These are phyloP conservation scores for Boeremia exigua DNA, from an alignment of 2,329 filamentous ascomycete species.

Conservation along the genomic window DNA sequence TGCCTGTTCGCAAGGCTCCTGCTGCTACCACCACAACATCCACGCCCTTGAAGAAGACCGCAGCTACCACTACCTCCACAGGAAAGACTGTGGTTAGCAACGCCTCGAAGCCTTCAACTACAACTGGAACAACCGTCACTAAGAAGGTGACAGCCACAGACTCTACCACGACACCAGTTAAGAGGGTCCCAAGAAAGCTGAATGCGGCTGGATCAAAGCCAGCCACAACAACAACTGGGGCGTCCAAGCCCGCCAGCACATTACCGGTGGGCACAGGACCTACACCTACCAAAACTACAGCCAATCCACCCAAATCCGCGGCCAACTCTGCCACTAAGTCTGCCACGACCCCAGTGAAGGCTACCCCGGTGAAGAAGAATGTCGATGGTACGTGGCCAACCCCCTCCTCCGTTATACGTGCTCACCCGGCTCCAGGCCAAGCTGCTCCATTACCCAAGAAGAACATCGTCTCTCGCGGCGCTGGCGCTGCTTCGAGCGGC, in stretches of 20 bases:
- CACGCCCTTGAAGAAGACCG: slow-evolving; percentile 28
- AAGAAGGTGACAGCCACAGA: slow-evolving; percentile 3
- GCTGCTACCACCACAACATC: slow-evolving; percentile 15
- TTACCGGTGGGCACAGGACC: slow-evolving; percentile 10
- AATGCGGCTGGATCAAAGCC: slow-evolving; percentile 4
- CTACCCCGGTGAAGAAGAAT: slow-evolving; percentile 28
- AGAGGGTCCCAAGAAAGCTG: slow-evolving; percentile 7
- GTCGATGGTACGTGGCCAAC: slow-evolving; percentile 39
- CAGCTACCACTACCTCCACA: slow-evolving; percentile 18
- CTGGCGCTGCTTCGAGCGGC: slow-evolving; percentile 42
- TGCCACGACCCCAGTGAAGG: slow-evolving; percentile 20
- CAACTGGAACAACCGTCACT: slow-evolving; percentile 4
- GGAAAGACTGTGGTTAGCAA: slow-evolving; percentile 24
- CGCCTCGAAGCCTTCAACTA: slow-evolving; percentile 23
- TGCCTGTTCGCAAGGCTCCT: slow-evolving; percentile 10
- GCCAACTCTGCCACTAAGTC: slow-evolving; percentile 6
- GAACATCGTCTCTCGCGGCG: slow-evolving; percentile 43
- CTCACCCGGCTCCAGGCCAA: slow-evolving; percentile 36
- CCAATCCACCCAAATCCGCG: slow-evolving; percentile 7
- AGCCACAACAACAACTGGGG: slow-evolving; percentile 19
- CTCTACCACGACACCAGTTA: slow-evolving; percentile 2
- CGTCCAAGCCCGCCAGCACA: slow-evolving; percentile 21
- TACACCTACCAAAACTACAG: slow-evolving; percentile 19
- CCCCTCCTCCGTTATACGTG: slow-evolving; percentile 29
- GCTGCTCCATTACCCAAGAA: slow-evolving; percentile 31